Percentiles rank a stretch among this genome's conserved stretches.
Conservation (phyloP, 176 grass and related monocot species). For the Aegilops speltoides region DNA sequence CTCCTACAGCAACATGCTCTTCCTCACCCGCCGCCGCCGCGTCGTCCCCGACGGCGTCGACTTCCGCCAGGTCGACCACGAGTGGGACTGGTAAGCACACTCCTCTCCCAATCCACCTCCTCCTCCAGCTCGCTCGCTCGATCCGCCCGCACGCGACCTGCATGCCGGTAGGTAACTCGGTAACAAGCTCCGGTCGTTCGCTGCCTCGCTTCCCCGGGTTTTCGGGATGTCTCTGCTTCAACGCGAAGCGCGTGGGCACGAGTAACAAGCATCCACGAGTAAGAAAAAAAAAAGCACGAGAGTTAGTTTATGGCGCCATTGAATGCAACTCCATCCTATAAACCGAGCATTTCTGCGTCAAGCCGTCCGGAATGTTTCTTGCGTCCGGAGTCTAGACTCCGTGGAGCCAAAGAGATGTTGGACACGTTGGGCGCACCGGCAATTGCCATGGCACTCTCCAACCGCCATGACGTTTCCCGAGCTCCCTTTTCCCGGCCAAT, state of each 20-base stretch:
- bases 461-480: neutral
- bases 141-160: neutral
- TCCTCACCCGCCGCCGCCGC: conserved; percentile 72
- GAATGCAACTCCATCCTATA: neutral
- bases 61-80: conserved; percentile 78
- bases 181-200: neutral
- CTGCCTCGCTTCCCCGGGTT: neutral
- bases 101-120: too few relatives aligned
- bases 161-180: neutral
- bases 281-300: neutral
- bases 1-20: conserved; percentile 86
- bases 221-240: neutral
- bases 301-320: neutral
- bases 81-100: conserved; percentile 72
- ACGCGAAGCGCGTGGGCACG: neutral
- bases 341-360: neutral
- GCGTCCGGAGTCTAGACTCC: neutral
- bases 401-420: neutral
- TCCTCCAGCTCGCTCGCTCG: neutral
- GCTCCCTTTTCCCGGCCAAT: neutral
- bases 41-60: conserved; percentile 66
- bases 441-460: neutral
- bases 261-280: neutral
- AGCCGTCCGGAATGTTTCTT: neutral
- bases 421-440: neutral